Evolutionary conservation across 2,329 filamentous ascomycete genomes (phyloP), one percentile per base, ranked within the genome.

Genomic region (Claviceps sp.): DNA sequence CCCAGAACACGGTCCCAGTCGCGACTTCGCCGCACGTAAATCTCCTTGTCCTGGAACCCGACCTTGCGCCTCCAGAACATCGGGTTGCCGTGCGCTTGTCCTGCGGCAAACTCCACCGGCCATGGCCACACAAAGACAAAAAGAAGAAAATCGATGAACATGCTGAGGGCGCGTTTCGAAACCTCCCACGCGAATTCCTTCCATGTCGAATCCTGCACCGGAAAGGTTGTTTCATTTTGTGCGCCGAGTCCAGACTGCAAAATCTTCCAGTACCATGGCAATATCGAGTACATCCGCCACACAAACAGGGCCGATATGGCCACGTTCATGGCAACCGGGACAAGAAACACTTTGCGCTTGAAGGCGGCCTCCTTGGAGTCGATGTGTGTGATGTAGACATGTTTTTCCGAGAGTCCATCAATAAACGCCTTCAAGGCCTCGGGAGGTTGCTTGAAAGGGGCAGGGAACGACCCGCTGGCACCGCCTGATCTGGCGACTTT

Each of bases 381-480:
- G 67, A 95, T 73, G 71, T 95, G 89, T 34, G 85, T 76, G 61
- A 96, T 78, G 75, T 96, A 95, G 64, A 95, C 77, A 66, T 87
- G 81, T 52, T 77, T 70, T 52, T 77, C 73, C 54, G 81, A 77
- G 54, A 95, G 81, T 44, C 73, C 76, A 39, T 77, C 70, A 62
- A 86, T 75, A 64, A 95, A 84, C 11, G 82, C 76, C 49, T 74
- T 61, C 51, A 95, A 77, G 37, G 75, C 73, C 48, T 77, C 65
- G 1, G 87, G 80, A 0, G 81, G 80, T 54, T 73, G 73, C 58
- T 77, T 77, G 74, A 93, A 95, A 7, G 87, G 87, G 34, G 74
- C 65, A 0, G 82, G 82, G 7, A 73, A 73, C 4, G 65, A 62
- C 54, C 65, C 63, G 55, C 61, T 59, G 41, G 59, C 55, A 37